Evolutionary conservation across 2,329 filamentous ascomycete genomes (phyloP).

Genomic region (Celoporthe dispersa): DNA sequence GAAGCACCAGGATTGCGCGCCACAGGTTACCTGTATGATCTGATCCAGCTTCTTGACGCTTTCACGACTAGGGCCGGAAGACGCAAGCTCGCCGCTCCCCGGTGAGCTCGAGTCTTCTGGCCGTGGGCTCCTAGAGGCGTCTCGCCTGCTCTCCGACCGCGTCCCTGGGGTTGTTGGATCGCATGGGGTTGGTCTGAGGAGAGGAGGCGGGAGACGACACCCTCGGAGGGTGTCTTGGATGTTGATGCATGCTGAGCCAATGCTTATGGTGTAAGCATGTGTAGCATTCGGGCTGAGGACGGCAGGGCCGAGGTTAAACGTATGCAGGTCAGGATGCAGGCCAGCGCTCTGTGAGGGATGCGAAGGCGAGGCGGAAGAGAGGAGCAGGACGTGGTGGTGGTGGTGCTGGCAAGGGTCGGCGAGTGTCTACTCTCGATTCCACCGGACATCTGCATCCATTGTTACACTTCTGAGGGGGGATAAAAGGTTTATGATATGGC

Average conservation of each 20-base stretch:
- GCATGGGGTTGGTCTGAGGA: constrained; percentile 71
- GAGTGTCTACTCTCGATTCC: constrained; percentile 37
- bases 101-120: constrained; percentile 52
- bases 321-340: not conserved
- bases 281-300: constrained; percentile 26
- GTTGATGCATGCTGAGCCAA: constrained; percentile 77
- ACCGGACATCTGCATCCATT: constrained; percentile 44
- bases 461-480: constrained; percentile 33
- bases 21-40: constrained; percentile 75
- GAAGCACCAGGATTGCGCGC: not conserved
- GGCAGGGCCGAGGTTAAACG: not conserved
- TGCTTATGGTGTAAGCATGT: constrained; percentile 22
- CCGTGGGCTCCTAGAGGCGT: constrained; percentile 48
- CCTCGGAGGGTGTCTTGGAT: constrained; percentile 75
- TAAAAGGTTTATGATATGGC: constrained; percentile 12
- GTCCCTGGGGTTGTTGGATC: constrained; percentile 78
- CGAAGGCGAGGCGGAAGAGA: not conserved
- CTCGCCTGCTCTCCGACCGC: constrained; percentile 42
- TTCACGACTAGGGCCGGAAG: constrained; percentile 63
- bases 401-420: not conserved
- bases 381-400: constrained; percentile 7
- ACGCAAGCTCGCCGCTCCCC: constrained; percentile 49
- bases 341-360: constrained; percentile 8
- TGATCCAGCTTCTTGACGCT: constrained; percentile 83
- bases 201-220: constrained; percentile 74